Evolutionary conservation across 805 yeast species (phyloP).

Genomic region (Teunomyces panamensis): DNA sequence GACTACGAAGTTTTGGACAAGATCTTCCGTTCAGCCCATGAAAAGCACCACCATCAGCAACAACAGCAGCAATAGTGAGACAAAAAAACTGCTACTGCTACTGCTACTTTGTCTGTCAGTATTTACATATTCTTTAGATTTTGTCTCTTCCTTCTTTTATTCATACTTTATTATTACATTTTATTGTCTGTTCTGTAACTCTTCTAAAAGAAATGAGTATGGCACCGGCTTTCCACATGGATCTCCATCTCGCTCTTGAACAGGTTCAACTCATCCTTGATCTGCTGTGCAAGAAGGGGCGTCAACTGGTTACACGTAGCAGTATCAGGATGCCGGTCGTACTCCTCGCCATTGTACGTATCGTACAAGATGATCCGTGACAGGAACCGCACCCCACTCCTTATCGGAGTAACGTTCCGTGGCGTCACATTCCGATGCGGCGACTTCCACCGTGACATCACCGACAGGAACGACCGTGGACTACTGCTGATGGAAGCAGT

Average conservation of each 20-base stretch:
- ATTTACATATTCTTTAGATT: too few relatives aligned
- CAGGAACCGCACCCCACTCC: slow-evolving; percentile 58
- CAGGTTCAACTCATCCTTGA: slow-evolving; percentile 79
- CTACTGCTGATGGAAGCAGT: slow-evolving; percentile 20
- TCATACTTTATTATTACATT: neutral
- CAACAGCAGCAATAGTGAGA: neutral
- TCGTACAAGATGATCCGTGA: slow-evolving; percentile 81
- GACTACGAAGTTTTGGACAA: slow-evolving; percentile 39
- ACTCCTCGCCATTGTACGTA: slow-evolving; percentile 77
- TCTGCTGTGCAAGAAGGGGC: slow-evolving; percentile 80
- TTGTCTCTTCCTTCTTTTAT: too few relatives aligned
- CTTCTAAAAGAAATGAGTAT: slow-evolving; percentile 74
- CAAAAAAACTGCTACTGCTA: too few relatives aligned
- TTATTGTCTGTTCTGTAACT: neutral
- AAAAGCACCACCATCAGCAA: slow-evolving; percentile 16
- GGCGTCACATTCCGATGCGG: slow-evolving; percentile 11
- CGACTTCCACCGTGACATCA: slow-evolving; percentile 26
- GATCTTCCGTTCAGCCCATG: slow-evolving; percentile 47
- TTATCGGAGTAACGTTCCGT: neutral
- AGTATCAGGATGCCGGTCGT: slow-evolving; percentile 88
- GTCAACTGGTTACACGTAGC: slow-evolving; percentile 92
- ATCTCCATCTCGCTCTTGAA: slow-evolving; percentile 79
- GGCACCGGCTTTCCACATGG: slow-evolving; percentile 73
- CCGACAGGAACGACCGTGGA: slow-evolving; percentile 32
- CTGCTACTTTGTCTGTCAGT: too few relatives aligned